Evolutionary conservation across 2,329 filamentous ascomycete genomes (phyloP).

Genomic region (Aspergillus glaucus): DNA sequence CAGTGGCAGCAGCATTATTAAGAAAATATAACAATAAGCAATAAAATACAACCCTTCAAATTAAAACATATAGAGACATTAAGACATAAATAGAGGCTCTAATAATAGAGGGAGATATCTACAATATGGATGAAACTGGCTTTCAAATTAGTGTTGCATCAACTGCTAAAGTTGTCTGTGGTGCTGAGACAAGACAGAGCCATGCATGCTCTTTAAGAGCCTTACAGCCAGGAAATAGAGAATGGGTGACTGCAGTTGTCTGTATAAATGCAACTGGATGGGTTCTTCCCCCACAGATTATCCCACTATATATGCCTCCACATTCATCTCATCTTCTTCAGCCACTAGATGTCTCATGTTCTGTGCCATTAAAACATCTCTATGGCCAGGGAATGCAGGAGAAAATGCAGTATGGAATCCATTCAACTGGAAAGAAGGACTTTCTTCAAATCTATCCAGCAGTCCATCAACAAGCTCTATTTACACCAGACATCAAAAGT

Average conservation of each 20-base stretch:
- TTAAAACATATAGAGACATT: no score
- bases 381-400: conserved; percentile 2
- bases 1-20: no score
- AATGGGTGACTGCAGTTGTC: conserved; percentile 11
- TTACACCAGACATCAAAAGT: conserved; percentile 3
- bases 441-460: conserved; percentile 2
- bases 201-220: conserved; percentile 2
- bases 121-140: conserved; percentile 6
- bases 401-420: background rate
- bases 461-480: conserved; percentile 1
- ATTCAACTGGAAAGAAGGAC: conserved; percentile 4
- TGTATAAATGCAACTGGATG: conserved; percentile 1
- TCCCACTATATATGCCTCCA: no score
- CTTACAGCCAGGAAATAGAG: conserved; percentile 4
- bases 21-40: no score
- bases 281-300: conserved; percentile 1
- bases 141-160: conserved; percentile 5
- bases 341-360: conserved; percentile 3
- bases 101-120: background rate
- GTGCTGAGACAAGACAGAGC: conserved; percentile 1
- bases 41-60: no score
- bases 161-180: conserved; percentile 8
- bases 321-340: conserved; percentile 6
- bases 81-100: no score
- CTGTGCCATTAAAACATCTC: conserved; percentile 1